Percentiles rank a stretch among this genome's conserved stretches.
phyloP scores from a whole-genome alignment of 192 early-diverging fungal genomes.

The Thamnidium elegans region DNA sequence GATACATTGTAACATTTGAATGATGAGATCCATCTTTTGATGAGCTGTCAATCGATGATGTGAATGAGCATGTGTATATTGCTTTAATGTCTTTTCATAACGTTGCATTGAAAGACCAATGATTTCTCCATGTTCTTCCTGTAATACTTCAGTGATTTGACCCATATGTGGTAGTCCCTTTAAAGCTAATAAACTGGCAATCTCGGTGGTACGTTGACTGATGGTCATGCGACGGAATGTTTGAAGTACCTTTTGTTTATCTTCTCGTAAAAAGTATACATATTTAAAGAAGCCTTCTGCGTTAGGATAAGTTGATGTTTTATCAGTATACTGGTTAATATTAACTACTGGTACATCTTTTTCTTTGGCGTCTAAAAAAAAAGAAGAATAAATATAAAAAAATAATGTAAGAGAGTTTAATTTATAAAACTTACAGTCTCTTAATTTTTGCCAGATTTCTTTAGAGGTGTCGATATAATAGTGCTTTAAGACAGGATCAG shows the following conservation, averaged over 20 bases:
- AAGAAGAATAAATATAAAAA: not conserved
- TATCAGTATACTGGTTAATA: constrained; percentile 23
- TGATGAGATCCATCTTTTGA: constrained; percentile 52
- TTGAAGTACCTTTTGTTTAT: constrained; percentile 44
- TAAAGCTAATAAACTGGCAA: constrained; percentile 46
- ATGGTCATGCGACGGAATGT: constrained; percentile 57
- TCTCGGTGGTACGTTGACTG: constrained; percentile 46
- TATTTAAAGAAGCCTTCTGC: constrained; percentile 58
- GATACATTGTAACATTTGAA: constrained; percentile 51
- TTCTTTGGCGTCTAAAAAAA: constrained; percentile 16
- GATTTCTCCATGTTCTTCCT: constrained; percentile 45
- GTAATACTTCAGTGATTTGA: constrained; percentile 51
- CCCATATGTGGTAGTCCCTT: constrained; percentile 42
- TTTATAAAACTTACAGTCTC: constrained; percentile 18
- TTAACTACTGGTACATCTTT: constrained; percentile 22
- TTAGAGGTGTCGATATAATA: constrained; percentile 5
- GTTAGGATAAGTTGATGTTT: constrained; percentile 23
- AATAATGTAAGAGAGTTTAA: not conserved
- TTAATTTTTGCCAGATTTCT: constrained; percentile 23
- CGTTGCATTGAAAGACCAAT: constrained; percentile 57
- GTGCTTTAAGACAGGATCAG: not conserved
- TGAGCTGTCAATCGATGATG: constrained; percentile 45
- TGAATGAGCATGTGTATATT: constrained; percentile 48
- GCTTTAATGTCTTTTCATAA: constrained; percentile 53
- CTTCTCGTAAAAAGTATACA: constrained; percentile 46